Evolutionary conservation across 257 asterid species (phyloP).

Genomic region (Penstemon barbatus): DNA sequence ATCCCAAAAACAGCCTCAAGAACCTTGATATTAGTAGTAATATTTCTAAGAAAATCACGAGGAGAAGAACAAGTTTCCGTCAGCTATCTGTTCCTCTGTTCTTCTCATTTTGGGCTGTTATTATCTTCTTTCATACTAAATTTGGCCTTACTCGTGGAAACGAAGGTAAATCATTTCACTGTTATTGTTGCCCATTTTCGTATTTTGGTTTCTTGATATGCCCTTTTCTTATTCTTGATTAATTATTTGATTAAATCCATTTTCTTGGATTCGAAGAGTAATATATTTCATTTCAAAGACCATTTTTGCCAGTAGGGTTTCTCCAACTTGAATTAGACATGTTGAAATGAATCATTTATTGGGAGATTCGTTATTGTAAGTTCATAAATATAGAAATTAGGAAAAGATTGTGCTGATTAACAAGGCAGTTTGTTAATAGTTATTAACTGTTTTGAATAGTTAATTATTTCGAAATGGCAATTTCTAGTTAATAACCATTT

Average conservation of each 20-base stretch:
- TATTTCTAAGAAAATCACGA: slow-evolving; percentile 13
- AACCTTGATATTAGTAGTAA: slow-evolving; percentile 10
- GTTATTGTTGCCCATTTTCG: neutral
- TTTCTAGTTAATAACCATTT: slow-evolving; percentile 7
- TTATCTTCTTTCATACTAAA: slow-evolving; percentile 51
- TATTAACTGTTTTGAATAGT: slow-evolving; percentile 3
- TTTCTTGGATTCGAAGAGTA: neutral
- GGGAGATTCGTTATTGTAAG: neutral
- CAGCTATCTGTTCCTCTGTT: slow-evolving; percentile 53
- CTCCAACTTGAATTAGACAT: too few relatives aligned
- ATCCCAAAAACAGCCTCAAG: slow-evolving; percentile 28
- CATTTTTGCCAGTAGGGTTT: too few relatives aligned
- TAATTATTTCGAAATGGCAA: slow-evolving; percentile 6
- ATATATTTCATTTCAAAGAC: neutral
- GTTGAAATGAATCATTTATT: neutral
- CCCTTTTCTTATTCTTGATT: neutral
- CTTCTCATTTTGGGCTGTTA: slow-evolving; percentile 56
- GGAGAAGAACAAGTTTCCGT: slow-evolving; percentile 42
- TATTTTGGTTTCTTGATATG: neutral
- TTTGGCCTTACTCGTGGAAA: slow-evolving; percentile 63
- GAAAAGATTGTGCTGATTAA: neutral
- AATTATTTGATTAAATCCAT: neutral
- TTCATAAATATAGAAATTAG: slow-evolving; percentile 16
- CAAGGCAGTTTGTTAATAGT: slow-evolving; percentile 2
- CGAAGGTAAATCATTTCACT: slow-evolving; percentile 46